Conservation (phyloP, 1,284 basidiomycete species). For the Leccinum angustisporum region DNA sequence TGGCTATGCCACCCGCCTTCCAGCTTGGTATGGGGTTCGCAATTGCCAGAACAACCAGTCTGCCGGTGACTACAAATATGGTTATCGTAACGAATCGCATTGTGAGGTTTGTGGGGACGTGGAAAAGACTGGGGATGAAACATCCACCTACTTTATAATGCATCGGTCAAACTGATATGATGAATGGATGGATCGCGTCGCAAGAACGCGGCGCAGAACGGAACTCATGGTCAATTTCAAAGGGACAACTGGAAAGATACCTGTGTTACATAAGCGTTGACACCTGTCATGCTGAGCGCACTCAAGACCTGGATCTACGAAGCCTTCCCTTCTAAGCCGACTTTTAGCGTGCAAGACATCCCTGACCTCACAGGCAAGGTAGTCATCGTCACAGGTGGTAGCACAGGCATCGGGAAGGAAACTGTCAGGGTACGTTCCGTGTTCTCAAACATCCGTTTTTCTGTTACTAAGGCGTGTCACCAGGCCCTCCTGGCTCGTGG, state of each 20-base stretch:
- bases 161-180: background rate
- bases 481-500: slow-evolving; percentile 47
- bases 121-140: background rate
- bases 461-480: background rate
- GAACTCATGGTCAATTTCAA: no score
- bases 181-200: background rate
- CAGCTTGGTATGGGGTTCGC: no score
- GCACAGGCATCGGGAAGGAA: slow-evolving; percentile 27
- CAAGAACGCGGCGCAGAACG: no score
- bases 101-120: no score
- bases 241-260: no score
- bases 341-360: slow-evolving; percentile 23
- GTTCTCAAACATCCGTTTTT: background rate
- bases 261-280: no score
- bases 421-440: slow-evolving; percentile 12
- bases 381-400: slow-evolving; percentile 32
- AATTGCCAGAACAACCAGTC: background rate
- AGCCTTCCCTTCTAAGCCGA: slow-evolving; percentile 12
- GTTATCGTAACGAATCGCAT: background rate
- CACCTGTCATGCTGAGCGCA: slow-evolving; percentile 12
- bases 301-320: slow-evolving; percentile 12
- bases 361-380: slow-evolving; percentile 32
- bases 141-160: background rate
- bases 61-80: background rate
- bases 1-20: no score